Evolutionary conservation across 2,329 filamentous ascomycete genomes (phyloP).

Genomic region (Aspergillus glaucus): DNA sequence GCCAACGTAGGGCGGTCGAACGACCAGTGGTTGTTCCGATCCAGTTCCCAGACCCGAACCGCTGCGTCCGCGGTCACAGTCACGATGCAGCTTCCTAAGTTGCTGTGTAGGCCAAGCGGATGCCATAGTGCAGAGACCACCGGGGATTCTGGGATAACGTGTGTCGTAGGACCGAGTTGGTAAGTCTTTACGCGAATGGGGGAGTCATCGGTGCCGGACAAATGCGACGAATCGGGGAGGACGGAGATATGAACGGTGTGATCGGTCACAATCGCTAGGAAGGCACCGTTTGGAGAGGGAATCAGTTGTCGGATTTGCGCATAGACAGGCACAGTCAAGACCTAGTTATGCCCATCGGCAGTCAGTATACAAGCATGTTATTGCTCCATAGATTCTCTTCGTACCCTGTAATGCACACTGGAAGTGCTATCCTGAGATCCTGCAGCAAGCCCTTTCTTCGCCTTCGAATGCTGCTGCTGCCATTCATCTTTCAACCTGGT

Average conservation of each 20-base stretch:
- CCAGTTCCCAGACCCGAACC: constrained; percentile 85
- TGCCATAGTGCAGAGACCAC: constrained; percentile 86
- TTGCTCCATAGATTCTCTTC: neutral
- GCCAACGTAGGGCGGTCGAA: constrained; percentile 78
- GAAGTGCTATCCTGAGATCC: constrained; percentile 30
- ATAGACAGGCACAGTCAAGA: constrained; percentile 69
- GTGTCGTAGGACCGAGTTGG: constrained; percentile 85
- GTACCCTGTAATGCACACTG: constrained; percentile 23
- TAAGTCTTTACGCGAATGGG: constrained; percentile 77
- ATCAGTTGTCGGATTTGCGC: constrained; percentile 79
- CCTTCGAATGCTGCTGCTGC: constrained; percentile 32
- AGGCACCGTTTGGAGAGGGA: constrained; percentile 74
- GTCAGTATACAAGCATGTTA: neutral
- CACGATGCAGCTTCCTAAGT: constrained; percentile 69
- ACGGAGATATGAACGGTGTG: constrained; percentile 83
- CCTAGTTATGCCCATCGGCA: constrained; percentile 40
- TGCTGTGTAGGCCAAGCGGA: constrained; percentile 64
- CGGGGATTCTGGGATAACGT: constrained; percentile 77
- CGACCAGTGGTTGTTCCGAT: constrained; percentile 74
- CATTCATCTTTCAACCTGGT: constrained; percentile 65
- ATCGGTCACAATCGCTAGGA: constrained; percentile 76
- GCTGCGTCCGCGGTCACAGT: constrained; percentile 85
- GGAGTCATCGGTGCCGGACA: constrained; percentile 61
- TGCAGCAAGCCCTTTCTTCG: constrained; percentile 22
- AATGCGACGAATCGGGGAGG: constrained; percentile 73